Conservation (phyloP, 2,329 filamentous ascomycete species). For the Paecilomyces dactylethromorphus region DNA sequence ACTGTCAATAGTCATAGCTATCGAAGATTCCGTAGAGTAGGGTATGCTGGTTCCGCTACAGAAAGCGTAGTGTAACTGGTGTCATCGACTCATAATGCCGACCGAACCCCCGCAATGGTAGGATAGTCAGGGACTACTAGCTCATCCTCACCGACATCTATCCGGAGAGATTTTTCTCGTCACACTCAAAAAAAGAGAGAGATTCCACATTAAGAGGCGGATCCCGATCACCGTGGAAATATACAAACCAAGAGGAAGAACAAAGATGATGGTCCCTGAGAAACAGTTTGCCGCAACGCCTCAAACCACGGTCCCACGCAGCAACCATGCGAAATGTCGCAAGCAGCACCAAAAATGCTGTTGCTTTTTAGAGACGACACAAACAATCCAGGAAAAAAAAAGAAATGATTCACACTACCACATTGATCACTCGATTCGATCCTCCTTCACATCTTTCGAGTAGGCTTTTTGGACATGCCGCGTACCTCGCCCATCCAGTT, state of each 20-base stretch:
- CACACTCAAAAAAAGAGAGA: not conserved
- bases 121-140: not conserved
- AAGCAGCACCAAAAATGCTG: constrained; percentile 2
- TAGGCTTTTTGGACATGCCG: constrained; percentile 39
- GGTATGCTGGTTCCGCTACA: not conserved
- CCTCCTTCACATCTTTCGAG: constrained; percentile 35
- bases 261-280: not conserved
- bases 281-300: constrained; percentile 14
- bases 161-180: not conserved
- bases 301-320: constrained; percentile 19
- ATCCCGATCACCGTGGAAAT: not conserved
- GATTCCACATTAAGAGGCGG: not conserved
- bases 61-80: not conserved
- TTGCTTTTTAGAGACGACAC: constrained; percentile 1
- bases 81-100: not conserved
- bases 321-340: constrained; percentile 11
- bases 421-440: constrained; percentile 21
- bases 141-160: not conserved
- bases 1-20: not conserved
- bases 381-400: constrained; percentile 3
- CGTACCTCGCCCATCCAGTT: constrained; percentile 59
- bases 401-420: constrained; percentile 4
- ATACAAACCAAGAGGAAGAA: not conserved
- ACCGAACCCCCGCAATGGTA: not conserved
- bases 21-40: not conserved